These are phyloP conservation scores for Wickerhamomyces xylosicus DNA, from an alignment of 805 yeast species.

Conservation along the genomic window DNA sequence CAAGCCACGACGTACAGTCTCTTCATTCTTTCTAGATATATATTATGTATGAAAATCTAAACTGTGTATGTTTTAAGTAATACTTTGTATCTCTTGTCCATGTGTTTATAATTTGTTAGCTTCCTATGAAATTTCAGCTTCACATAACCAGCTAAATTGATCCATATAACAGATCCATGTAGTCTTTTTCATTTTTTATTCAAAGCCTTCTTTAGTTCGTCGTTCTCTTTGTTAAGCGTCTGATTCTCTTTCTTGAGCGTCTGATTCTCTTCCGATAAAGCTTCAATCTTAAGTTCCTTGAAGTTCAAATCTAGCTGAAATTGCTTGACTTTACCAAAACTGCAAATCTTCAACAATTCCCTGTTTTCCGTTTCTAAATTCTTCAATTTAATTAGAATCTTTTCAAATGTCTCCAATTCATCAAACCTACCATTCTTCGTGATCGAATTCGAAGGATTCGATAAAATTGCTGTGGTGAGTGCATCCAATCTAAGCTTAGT, in stretches of 20 bases:
- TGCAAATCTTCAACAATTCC: conserved; percentile 55
- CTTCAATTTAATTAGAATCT: conserved; percentile 51
- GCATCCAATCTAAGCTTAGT: conserved; percentile 58
- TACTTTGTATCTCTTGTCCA: no score
- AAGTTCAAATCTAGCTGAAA: conserved; percentile 58
- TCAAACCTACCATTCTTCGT: conserved; percentile 57
- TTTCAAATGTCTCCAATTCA: conserved; percentile 66
- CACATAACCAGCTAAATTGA: no score
- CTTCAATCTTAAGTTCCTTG: conserved; percentile 38
- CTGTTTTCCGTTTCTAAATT: conserved; percentile 60
- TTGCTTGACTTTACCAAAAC: conserved; percentile 70
- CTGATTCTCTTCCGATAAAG: conserved; percentile 26
- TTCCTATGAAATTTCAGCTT: no score
- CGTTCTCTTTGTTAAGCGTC: no score
- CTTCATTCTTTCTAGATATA: no score
- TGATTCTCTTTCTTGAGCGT: background rate
- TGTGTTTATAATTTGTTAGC: no score
- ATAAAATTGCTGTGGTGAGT: conserved; percentile 41
- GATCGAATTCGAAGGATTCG: conserved; percentile 35
- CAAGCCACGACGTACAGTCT: no score
- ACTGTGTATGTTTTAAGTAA: no score
- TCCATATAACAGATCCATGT: no score
- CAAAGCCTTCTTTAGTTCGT: no score
- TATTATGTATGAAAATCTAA: no score
- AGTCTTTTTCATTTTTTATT: no score